phyloP scores from a whole-genome alignment of 176 grass and related monocot species.

The Lolium perenne region DNA sequence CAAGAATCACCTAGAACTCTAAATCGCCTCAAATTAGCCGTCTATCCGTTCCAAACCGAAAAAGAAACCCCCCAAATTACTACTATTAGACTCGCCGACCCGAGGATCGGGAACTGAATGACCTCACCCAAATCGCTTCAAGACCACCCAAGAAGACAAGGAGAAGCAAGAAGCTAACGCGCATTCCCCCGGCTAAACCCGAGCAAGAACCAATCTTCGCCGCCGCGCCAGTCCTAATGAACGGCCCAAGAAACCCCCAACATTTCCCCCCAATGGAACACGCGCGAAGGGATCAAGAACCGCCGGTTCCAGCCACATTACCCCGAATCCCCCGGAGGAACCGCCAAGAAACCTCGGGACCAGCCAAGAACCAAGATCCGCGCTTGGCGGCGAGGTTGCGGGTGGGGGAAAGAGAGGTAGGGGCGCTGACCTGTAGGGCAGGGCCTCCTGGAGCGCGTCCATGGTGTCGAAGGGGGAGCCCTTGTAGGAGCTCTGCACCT shows the following conservation, averaged over 20 bases:
- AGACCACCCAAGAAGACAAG: neutral
- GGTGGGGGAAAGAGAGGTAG: neutral
- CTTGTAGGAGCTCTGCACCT: slow-evolving; percentile 90
- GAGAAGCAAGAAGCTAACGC: slow-evolving; percentile 19
- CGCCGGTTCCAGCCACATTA: slow-evolving; percentile 27
- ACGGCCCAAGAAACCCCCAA: slow-evolving; percentile 14
- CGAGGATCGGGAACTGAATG: slow-evolving; percentile 30
- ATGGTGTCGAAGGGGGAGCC: slow-evolving; percentile 80
- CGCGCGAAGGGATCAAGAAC: slow-evolving; percentile 37
- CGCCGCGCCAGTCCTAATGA: neutral
- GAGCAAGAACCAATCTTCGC: slow-evolving; percentile 40
- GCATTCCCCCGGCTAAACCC: neutral
- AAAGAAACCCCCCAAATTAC: slow-evolving; percentile 37
- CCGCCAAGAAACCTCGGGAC: neutral
- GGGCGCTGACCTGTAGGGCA: slow-evolving; percentile 68
- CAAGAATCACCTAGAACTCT: slow-evolving; percentile 12
- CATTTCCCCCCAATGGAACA: neutral
- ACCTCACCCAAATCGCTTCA: slow-evolving; percentile 17
- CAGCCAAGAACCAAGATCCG: slow-evolving; percentile 52
- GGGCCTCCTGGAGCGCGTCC: slow-evolving; percentile 90
- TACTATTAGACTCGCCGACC: neutral
- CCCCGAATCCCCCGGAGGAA: slow-evolving; percentile 29
- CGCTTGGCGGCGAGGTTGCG: neutral
- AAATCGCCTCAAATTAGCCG: slow-evolving; percentile 9
- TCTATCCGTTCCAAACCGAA: slow-evolving; percentile 7